Percentiles rank a stretch among this genome's conserved stretches.
phyloP scores from a whole-genome alignment of 257 asterid genomes.

The Salvia splendens region DNA sequence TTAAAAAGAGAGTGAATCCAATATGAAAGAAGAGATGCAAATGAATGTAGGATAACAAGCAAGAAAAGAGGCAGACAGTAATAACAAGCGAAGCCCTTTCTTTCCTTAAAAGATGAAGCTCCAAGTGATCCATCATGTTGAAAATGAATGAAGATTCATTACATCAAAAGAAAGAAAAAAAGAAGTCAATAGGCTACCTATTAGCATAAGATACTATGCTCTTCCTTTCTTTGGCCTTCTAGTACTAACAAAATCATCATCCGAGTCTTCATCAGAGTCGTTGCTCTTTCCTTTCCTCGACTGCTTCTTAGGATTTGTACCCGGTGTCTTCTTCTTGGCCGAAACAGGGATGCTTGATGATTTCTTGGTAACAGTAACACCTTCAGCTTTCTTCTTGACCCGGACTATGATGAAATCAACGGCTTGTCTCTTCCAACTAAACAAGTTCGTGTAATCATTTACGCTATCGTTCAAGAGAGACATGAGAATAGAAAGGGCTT shows the following conservation, averaged over 20 bases:
- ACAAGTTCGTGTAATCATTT: too few relatives aligned
- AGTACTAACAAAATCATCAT: slow-evolving; percentile 55
- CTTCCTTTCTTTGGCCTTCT: slow-evolving; percentile 48
- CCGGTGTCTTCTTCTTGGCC: slow-evolving; percentile 47
- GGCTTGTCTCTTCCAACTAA: slow-evolving; percentile 55
- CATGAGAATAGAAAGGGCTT: too few relatives aligned
- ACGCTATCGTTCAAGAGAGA: not conserved
- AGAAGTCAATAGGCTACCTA: not conserved
- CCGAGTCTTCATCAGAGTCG: slow-evolving; percentile 47
- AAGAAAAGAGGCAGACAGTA: too few relatives aligned
- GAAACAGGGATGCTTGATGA: slow-evolving; percentile 39
- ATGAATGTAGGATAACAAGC: too few relatives aligned
- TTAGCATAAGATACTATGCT: slow-evolving; percentile 20
- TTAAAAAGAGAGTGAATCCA: too few relatives aligned
- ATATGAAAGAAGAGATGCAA: too few relatives aligned
- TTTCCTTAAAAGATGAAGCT: slow-evolving; percentile 8
- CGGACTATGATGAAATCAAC: too few relatives aligned
- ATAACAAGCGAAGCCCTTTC: too few relatives aligned
- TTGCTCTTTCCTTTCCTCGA: slow-evolving; percentile 54
- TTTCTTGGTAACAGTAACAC: slow-evolving; percentile 41
- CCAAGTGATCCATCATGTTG: not conserved
- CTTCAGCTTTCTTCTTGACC: slow-evolving; percentile 49
- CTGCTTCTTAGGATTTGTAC: slow-evolving; percentile 47
- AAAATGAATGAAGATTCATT: slow-evolving; percentile 11
- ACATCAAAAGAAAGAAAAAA: not conserved